These are phyloP conservation scores for Silene uniflora DNA, from an alignment of 148 eudicot species.

Conservation along the genomic window DNA sequence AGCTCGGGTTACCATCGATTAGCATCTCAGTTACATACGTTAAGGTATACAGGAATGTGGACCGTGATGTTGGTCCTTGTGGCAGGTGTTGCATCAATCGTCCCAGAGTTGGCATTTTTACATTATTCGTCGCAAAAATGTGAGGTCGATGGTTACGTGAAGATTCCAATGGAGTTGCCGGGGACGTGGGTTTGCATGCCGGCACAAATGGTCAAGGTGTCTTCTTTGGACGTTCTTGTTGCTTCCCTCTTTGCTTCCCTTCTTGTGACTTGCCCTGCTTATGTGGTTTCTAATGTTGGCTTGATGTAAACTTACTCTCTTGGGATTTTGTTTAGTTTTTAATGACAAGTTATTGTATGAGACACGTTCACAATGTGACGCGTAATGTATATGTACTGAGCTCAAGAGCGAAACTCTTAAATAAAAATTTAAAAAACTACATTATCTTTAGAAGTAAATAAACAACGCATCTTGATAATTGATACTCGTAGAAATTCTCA, in stretches of 20 bases:
- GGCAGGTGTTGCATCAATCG: slow-evolving; percentile 28
- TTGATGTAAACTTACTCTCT: slow-evolving; percentile 1
- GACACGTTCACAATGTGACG: too few relatives aligned
- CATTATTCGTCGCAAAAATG: slow-evolving; percentile 26
- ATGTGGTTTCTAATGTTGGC: slow-evolving; percentile 23
- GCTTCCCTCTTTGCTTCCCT: slow-evolving; percentile 33
- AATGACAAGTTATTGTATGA: too few relatives aligned
- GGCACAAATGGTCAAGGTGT: slow-evolving; percentile 26
- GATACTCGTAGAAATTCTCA: too few relatives aligned
- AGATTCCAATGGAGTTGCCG: slow-evolving; percentile 37
- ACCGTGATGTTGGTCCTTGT: slow-evolving; percentile 18
- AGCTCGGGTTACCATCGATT: slow-evolving; percentile 10
- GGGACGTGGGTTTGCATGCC: slow-evolving; percentile 39
- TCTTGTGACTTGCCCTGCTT: slow-evolving; percentile 28
- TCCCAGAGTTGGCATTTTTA: slow-evolving; percentile 35
- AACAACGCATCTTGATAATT: too few relatives aligned
- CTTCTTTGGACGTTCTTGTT: slow-evolving; percentile 29
- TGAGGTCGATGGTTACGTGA: slow-evolving; percentile 16
- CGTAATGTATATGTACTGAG: too few relatives aligned
- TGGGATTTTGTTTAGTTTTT: not conserved
- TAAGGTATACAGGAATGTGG: slow-evolving; percentile 31
- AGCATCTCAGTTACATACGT: not conserved
- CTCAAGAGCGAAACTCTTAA: too few relatives aligned
- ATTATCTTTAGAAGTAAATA: too few relatives aligned
- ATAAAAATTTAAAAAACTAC: too few relatives aligned